Evolutionary conservation across 345 rosid genomes (phyloP).

Genomic region (Moricandia arvensis): DNA sequence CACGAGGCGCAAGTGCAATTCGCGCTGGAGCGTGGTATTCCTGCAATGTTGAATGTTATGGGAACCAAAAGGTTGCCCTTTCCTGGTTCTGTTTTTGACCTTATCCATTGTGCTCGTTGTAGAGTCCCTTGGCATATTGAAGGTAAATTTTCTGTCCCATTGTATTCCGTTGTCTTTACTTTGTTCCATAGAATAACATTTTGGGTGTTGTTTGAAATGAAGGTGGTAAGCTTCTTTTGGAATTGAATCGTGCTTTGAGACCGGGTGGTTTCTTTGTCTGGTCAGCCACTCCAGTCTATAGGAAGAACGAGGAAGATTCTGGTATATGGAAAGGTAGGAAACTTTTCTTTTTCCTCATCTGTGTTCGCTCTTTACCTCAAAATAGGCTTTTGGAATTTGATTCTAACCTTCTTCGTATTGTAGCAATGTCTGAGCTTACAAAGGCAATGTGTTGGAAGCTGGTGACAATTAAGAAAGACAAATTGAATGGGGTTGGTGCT

Average conservation of each 20-base stretch:
- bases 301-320: conserved; percentile 70
- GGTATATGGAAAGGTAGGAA: conserved; percentile 79
- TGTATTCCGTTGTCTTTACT: background rate
- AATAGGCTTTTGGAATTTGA: background rate
- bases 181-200: background rate
- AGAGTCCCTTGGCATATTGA: conserved; percentile 96
- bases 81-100: conserved; percentile 74
- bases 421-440: conserved; percentile 71
- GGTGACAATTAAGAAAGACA: conserved; percentile 54
- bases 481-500: conserved; percentile 55
- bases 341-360: background rate
- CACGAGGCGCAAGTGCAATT: conserved; percentile 96
- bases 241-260: conserved; percentile 80
- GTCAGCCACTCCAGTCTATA: conserved; percentile 96
- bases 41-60: conserved; percentile 81
- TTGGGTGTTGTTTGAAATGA: conserved; percentile 28
- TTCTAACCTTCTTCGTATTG: conserved; percentile 29
- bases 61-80: conserved; percentile 82
- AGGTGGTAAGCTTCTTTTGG: conserved; percentile 95
- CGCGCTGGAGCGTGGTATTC: conserved; percentile 89
- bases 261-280: conserved; percentile 96
- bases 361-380: background rate
- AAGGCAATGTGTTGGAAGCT: conserved; percentile 77
- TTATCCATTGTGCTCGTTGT: conserved; percentile 88
- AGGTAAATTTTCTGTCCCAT: conserved; percentile 44